A percentile compares a stretch with the other conserved stretches of the same genome.
Evolutionary conservation across 805 yeast genomes (phyloP).

Genomic region (Kregervanrija pseudodelftensis): DNA sequence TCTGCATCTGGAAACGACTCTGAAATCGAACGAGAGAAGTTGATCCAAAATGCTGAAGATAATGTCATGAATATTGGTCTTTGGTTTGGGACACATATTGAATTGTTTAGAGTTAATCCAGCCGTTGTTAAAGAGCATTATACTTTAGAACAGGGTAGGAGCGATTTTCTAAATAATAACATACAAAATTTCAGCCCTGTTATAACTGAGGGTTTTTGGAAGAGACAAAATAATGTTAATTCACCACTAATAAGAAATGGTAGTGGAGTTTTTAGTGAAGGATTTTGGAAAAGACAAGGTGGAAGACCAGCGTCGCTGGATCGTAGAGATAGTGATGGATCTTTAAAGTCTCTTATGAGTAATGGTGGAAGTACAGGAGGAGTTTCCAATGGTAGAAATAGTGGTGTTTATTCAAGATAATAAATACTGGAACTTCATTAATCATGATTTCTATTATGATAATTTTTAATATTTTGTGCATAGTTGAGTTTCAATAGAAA

Average conservation of each 20-base stretch:
- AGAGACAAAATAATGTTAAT: constrained; percentile 4
- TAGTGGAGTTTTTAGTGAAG: constrained; percentile 10
- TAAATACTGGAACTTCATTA: too few relatives aligned
- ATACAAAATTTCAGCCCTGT: neutral
- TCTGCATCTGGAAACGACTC: constrained; percentile 17
- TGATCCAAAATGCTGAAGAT: constrained; percentile 4
- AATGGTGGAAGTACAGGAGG: too few relatives aligned
- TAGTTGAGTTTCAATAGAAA: too few relatives aligned
- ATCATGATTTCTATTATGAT: too few relatives aligned
- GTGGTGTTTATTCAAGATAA: neutral
- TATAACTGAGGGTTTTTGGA: constrained; percentile 6
- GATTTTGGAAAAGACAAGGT: constrained; percentile 14
- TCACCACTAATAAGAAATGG: constrained; percentile 19
- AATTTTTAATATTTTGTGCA: too few relatives aligned
- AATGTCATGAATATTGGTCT: constrained; percentile 24
- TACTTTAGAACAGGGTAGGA: constrained; percentile 6
- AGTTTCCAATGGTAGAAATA: neutral
- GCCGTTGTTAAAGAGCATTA: constrained; percentile 7
- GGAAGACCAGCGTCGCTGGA: constrained; percentile 7
- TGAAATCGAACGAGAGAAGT: constrained; percentile 11
- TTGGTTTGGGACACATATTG: constrained; percentile 41
- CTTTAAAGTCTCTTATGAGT: constrained; percentile 1
- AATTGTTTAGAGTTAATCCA: constrained; percentile 32
- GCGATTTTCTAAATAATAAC: neutral
- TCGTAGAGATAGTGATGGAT: constrained; percentile 10